phyloP scores from a whole-genome alignment of 768 basidiomycete genomes.

The Suillus paluster region DNA sequence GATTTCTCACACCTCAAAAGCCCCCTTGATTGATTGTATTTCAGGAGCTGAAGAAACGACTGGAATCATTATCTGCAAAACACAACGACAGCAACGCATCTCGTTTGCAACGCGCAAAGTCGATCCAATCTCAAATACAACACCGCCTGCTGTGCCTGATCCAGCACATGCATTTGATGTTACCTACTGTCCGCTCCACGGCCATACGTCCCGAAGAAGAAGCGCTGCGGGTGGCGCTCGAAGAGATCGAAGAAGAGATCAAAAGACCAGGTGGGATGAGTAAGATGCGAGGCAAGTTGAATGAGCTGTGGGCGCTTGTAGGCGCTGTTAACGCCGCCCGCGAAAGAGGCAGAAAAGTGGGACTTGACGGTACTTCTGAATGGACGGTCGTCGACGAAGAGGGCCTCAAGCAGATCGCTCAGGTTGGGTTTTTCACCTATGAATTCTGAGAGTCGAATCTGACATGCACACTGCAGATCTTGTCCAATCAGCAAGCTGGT shows the following conservation, averaged over 20 bases:
- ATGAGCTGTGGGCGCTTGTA: slow-evolving; percentile 85
- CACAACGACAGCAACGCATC: slow-evolving; percentile 72
- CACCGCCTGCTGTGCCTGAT: slow-evolving; percentile 72
- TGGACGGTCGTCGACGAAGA: slow-evolving; percentile 92
- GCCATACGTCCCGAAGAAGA: slow-evolving; percentile 85
- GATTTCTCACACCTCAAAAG: background rate
- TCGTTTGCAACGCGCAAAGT: slow-evolving; percentile 63
- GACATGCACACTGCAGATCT: slow-evolving; percentile 50
- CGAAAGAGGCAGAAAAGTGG: slow-evolving; percentile 51
- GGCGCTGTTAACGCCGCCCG: slow-evolving; percentile 68
- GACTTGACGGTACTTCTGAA: slow-evolving; percentile 49
- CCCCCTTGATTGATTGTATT: slow-evolving; percentile 6
- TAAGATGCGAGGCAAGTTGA: slow-evolving; percentile 70
- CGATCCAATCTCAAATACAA: slow-evolving; percentile 68
- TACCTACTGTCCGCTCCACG: slow-evolving; percentile 75
- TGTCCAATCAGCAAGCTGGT: slow-evolving; percentile 79
- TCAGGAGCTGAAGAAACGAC: slow-evolving; percentile 69
- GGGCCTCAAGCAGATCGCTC: slow-evolving; percentile 74
- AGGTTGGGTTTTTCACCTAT: slow-evolving; percentile 48
- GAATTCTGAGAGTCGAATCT: slow-evolving; percentile 8
- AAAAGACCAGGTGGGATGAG: slow-evolving; percentile 54
- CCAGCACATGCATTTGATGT: slow-evolving; percentile 79
- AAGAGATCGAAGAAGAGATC: slow-evolving; percentile 77
- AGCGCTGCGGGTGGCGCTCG: slow-evolving; percentile 66
- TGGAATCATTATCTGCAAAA: slow-evolving; percentile 61